A percentile compares a stretch with the other conserved stretches of the same genome.
Conservation (phyloP, 441 rosid species). For the Syzygium syzygioides region DNA sequence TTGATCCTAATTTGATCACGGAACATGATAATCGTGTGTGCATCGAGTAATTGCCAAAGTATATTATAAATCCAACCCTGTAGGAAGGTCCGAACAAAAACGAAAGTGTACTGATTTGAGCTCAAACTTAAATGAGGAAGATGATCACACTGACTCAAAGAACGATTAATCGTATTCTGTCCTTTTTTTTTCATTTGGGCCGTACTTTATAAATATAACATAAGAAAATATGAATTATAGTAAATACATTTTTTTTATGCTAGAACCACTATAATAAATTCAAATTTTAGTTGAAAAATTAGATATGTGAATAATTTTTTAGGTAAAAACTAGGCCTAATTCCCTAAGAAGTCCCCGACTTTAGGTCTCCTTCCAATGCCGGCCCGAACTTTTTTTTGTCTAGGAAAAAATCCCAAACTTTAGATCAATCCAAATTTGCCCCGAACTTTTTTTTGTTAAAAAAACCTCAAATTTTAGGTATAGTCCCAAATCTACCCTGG, state of each 20-base stretch:
- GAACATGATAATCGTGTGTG: background rate
- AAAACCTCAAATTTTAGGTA: too few species aligned
- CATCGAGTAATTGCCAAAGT: background rate
- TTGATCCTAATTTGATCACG: background rate
- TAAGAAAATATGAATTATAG: background rate
- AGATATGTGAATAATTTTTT: background rate
- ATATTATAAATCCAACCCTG: background rate
- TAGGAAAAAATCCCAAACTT: too few species aligned
- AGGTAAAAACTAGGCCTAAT: background rate
- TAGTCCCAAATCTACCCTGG: too few species aligned
- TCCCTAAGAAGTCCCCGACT: too few species aligned
- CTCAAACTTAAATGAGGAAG: background rate
- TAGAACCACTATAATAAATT: too few species aligned
- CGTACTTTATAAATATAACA: background rate
- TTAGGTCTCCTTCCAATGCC: too few species aligned
- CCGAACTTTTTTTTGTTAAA: too few species aligned
- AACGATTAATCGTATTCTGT: background rate
- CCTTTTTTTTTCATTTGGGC: background rate
- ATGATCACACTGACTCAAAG: background rate
- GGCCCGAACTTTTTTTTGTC: too few species aligned
- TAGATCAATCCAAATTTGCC: too few species aligned
- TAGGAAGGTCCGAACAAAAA: background rate
- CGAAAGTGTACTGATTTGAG: background rate
- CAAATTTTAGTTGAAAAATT: background rate
- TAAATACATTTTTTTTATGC: background rate